Percentiles rank a stretch among this genome's conserved stretches.
phyloP scores from a whole-genome alignment of 768 basidiomycete species.

The Hydnomerulius pinastri region DNA sequence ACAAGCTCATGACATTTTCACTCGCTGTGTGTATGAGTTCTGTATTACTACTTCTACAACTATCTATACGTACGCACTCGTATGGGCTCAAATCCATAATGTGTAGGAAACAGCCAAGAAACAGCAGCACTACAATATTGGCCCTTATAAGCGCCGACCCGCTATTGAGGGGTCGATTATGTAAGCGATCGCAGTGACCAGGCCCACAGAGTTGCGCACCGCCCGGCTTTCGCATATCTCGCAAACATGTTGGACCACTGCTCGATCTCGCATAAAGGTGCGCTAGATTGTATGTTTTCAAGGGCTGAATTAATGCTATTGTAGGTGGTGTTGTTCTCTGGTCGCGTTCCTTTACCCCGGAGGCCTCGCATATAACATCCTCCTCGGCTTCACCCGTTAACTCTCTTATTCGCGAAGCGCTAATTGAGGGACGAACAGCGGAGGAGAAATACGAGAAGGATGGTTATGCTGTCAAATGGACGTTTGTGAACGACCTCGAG shows the following conservation, averaged over 20 bases:
- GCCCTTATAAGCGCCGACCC: too few species aligned
- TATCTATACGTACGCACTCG: neutral
- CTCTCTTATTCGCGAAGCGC: slow-evolving; percentile 83
- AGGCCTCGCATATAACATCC: slow-evolving; percentile 66
- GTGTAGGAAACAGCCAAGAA: too few species aligned
- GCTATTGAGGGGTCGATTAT: too few species aligned
- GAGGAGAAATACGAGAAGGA: slow-evolving; percentile 91
- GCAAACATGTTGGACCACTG: slow-evolving; percentile 86
- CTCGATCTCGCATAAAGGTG: slow-evolving; percentile 93
- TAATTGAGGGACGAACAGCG: slow-evolving; percentile 85
- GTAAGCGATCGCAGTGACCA: neutral
- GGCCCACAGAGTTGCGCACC: neutral
- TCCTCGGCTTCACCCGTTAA: slow-evolving; percentile 84
- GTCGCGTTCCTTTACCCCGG: slow-evolving; percentile 93
- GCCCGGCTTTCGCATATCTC: neutral
- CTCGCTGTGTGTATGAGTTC: neutral
- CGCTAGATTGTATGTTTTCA: neutral
- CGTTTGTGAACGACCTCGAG: slow-evolving; percentile 92
- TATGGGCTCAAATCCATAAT: neutral
- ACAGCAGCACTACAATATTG: too few species aligned
- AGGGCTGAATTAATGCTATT: slow-evolving; percentile 9
- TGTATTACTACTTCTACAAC: neutral
- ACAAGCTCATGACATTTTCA: neutral
- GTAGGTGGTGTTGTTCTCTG: slow-evolving; percentile 91
- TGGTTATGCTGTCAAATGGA: slow-evolving; percentile 93